These are phyloP conservation scores for Plectosphaerella cucumerina DNA, from an alignment of 2,329 filamentous ascomycete genomes.

Conservation along the genomic window DNA sequence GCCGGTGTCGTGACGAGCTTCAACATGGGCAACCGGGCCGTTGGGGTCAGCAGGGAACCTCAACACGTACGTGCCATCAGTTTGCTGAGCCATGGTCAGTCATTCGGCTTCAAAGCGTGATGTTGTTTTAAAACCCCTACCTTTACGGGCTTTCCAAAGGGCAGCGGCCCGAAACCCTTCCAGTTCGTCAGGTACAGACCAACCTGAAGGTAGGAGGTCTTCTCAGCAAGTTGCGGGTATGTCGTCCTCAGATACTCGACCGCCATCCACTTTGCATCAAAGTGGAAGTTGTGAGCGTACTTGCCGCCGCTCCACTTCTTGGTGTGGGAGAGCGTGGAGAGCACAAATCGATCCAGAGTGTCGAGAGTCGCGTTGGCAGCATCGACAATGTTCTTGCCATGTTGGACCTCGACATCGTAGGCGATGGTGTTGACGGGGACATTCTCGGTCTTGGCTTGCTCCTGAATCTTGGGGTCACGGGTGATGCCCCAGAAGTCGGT, in stretches of 20 bases:
- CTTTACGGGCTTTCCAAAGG: not conserved
- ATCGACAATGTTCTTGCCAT: conserved; percentile 6
- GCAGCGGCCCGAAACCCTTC: not conserved
- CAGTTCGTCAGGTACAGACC: not conserved
- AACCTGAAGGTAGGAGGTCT: not conserved
- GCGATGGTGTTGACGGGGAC: not conserved
- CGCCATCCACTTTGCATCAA: conserved; percentile 10
- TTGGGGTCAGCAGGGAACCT: not conserved
- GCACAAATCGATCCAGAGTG: conserved; percentile 8
- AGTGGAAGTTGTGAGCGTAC: conserved; percentile 10
- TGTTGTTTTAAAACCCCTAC: not conserved
- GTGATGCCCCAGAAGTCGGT: conserved; percentile 3
- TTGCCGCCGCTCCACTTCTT: conserved; percentile 13
- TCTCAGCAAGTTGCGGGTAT: not conserved
- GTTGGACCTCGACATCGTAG: conserved; percentile 11
- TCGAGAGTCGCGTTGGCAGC: conserved; percentile 9
- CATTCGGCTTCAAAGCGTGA: not conserved
- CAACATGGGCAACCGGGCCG: not conserved
- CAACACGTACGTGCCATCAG: not conserved
- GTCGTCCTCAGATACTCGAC: not conserved
- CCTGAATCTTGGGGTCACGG: not conserved
- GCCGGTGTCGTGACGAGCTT: not conserved
- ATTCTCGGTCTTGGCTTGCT: not conserved
- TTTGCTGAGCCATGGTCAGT: not conserved
- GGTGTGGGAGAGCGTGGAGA: conserved; percentile 10